Base-by-base conservation (phyloP, 495 filamentous ascomycete species). In the Massariosphaeria phaeospora region DNA sequence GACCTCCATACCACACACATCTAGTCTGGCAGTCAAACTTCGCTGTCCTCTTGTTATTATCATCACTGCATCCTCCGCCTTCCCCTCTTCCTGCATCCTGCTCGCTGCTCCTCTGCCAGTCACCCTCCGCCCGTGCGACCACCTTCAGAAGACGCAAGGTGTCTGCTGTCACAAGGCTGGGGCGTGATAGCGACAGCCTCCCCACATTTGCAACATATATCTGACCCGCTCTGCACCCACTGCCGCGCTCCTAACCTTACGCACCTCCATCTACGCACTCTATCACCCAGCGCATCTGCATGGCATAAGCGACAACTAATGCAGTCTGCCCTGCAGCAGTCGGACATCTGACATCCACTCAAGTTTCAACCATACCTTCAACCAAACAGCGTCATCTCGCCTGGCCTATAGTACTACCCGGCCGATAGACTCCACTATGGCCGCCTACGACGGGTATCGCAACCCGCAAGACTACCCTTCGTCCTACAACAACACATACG, bases 361-460 rank as follows among this genome's bases (percentile, higher is more conserved):
- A n/a, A n/a, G 27, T 29, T 42, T 24, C 21, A 5, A 43, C 52
- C 15, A 18, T 42, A 34, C 38, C 45, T 20, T 25, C 10, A 11
- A 26, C 45, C 31, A n/a, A 46, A 9, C 23, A 23, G 29, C 26
- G 44, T 42, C 53, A 56, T 43, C 45, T 7, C n/a, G 15, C 2
- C 40, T 42, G 29, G 24, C 15, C 56, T 48, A 41, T 42, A 42
- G 23, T 21, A 9, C 49, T 39, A n/a, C n/a, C n/a, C n/a, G 48
- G 41, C 25, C 23, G 24, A 29, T 23, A 50, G 29, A 26, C 50
- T 18, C 18, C 43, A 27, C 36, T 48, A 64, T 64, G 61, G 54
- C 55, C 35, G 53, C 59, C 42, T 55, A 63, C 39, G 61, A 61
- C 46, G 48, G 61, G 46, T 64, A 60, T 50, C 61, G 55, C 39